phyloP scores from a whole-genome alignment of 805 yeast genomes.

The Dipodascopsis uninucleata region DNA sequence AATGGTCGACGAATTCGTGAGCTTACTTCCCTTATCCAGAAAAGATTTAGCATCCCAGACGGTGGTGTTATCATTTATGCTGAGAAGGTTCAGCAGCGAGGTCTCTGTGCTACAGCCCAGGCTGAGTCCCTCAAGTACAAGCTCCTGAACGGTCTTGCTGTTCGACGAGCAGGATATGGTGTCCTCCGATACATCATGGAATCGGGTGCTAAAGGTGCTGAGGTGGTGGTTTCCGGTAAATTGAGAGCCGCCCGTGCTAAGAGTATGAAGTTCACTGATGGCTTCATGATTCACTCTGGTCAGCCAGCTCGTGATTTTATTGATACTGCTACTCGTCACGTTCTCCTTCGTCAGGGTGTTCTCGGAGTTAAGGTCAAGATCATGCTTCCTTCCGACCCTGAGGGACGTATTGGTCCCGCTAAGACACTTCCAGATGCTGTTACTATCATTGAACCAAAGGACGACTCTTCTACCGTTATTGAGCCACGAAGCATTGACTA shows the following conservation, averaged over 20 bases:
- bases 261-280: slow-evolving; percentile 99
- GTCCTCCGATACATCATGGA: slow-evolving; percentile 99
- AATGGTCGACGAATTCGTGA: slow-evolving; percentile 99
- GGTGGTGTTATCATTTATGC: slow-evolving; percentile 93
- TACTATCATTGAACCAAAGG: slow-evolving; percentile 85
- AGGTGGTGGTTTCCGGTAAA: slow-evolving; percentile 99
- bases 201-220: slow-evolving; percentile 99
- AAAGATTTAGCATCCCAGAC: slow-evolving; percentile 96
- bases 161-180: slow-evolving; percentile 99
- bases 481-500: slow-evolving; percentile 49
- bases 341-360: slow-evolving; percentile 99
- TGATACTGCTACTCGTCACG: slow-evolving; percentile 99
- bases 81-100: slow-evolving; percentile 99
- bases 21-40: slow-evolving; percentile 93
- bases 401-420: slow-evolving; percentile 72
- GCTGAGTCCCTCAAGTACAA: slow-evolving; percentile 98
- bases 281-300: slow-evolving; percentile 99
- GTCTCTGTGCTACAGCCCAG: slow-evolving; percentile 99
- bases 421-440: slow-evolving; percentile 89
- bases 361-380: slow-evolving; percentile 99
- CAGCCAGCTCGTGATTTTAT: slow-evolving; percentile 99
- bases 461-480: slow-evolving; percentile 78
- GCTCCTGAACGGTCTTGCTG: slow-evolving; percentile 96
- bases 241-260: slow-evolving; percentile 99
- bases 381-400: slow-evolving; percentile 92